Percentiles rank a stretch among this genome's conserved stretches.
Conservation (phyloP, 768 basidiomycete species). For the Mycena filopes region DNA sequence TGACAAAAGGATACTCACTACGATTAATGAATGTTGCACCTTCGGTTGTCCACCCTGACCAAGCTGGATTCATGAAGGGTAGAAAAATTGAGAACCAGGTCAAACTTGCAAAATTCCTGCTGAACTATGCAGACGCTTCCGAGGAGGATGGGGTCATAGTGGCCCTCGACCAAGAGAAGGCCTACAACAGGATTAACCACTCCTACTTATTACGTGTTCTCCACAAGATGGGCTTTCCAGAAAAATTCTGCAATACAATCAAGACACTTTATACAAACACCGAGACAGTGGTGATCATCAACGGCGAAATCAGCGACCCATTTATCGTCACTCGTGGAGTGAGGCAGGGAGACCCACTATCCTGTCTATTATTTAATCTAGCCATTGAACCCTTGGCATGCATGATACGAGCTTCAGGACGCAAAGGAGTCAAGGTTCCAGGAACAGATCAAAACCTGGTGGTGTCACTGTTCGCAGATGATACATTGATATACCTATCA, state of each 20-base stretch:
- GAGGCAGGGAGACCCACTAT: not conserved
- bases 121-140: slow-evolving; percentile 14
- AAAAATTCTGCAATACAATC: slow-evolving; percentile 25
- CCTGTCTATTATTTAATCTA: not conserved
- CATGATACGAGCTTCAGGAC: too few species aligned
- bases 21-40: not conserved
- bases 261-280: slow-evolving; percentile 31
- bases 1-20: slow-evolving; percentile 6
- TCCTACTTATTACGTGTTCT: not conserved
- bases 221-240: slow-evolving; percentile 10
- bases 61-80: slow-evolving; percentile 17
- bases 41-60: slow-evolving; percentile 2
- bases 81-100: slow-evolving; percentile 18
- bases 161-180: not conserved
- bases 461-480: too few species aligned
- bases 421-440: too few species aligned
- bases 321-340: not conserved
- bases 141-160: slow-evolving; percentile 23
- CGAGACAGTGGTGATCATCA: not conserved
- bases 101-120: slow-evolving; percentile 44
- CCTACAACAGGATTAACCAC: not conserved
- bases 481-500: too few species aligned
- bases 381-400: not conserved
- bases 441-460: too few species aligned
- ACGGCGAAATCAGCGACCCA: not conserved